Base-by-base conservation (phyloP, 2,329 filamentous ascomycete genomes). In the Aureobasidium sp. region DNA sequence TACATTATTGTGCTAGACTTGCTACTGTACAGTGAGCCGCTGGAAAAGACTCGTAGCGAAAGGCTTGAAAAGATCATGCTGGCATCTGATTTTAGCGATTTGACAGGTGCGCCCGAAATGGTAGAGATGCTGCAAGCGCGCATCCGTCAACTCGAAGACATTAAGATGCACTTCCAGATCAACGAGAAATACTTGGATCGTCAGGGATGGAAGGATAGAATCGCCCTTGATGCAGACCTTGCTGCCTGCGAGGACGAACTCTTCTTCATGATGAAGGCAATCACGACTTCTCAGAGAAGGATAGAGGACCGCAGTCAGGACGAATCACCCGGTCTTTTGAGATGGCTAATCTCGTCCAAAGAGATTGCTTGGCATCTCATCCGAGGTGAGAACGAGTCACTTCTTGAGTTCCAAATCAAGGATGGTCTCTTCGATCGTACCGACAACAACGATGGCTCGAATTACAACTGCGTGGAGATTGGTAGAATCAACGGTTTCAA, bases 211-310 rank as follows among this genome's bases (percentile, higher is more conserved):
- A 85, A 94, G 69, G 93, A 97, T 70, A 84, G 91, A 35, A 79
- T 96, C 62, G 77, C 86, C n/a, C 81, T 99, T 45, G 94, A 99
- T 70, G 87, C 89, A 55, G 94, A 99, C 70, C 78, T 99, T 54
- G 84, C 90, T 10, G 85, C 85, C 21, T 96, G 90, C 69, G 94
- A 97, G 72, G 94, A 99, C 68, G 95, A 99, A 73, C 76, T 99
- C 9, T 99, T 99, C 80, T 99, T 99, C 76, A 89, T 99, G 79
- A 97, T 99, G 94, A 97, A 99, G 69, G 95, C 94, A 40, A 99
- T 99, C 71, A 99, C 94, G 1, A 95, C 91, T 2, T 95, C 93
- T 5, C 94, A 99, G 74, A 82, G 91, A 62, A 94, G 92, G 70
- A 86, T 85, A 64, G 85, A 88, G 55, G 90, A 95, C 62, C 83